Conservation (phyloP, 2,329 filamentous ascomycete genomes). For the Sarocladium oryzae region DNA sequence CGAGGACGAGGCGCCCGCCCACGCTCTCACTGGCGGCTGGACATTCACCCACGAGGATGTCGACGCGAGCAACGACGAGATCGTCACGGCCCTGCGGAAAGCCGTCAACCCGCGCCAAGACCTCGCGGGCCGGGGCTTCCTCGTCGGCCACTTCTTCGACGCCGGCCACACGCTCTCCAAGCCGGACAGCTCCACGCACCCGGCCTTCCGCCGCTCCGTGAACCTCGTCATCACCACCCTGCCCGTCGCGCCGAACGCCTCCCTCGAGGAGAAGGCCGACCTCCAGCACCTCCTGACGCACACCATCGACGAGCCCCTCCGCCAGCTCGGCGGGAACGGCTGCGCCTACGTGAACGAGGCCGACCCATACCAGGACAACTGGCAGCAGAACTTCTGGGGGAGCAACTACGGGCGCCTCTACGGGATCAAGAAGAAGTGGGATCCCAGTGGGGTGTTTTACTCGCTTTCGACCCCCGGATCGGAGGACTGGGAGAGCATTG, state of each 20-base stretch:
- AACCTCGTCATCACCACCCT: conserved; percentile 29
- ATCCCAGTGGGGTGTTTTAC: conserved; percentile 39
- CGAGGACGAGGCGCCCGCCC: conserved; percentile 25
- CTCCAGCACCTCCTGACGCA: conserved; percentile 32
- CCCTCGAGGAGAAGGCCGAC: conserved; percentile 34
- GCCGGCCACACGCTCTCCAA: conserved; percentile 27
- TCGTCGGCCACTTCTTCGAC: conserved; percentile 33
- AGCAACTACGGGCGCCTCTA: conserved; percentile 36
- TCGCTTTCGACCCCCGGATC: background rate
- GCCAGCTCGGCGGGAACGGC: conserved; percentile 21
- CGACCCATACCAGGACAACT: conserved; percentile 36
- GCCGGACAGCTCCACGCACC: conserved; percentile 32
- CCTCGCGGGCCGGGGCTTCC: conserved; percentile 21
- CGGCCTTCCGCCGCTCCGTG: conserved; percentile 28
- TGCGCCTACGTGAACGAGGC: conserved; percentile 45
- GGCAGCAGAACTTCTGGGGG: conserved; percentile 39
- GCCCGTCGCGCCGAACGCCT: conserved; percentile 28
- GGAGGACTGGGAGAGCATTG: conserved; percentile 6
- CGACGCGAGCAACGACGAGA: conserved; percentile 25
- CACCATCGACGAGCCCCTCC: conserved; percentile 28
- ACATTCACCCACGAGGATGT: conserved; percentile 30
- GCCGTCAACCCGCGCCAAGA: conserved; percentile 21
- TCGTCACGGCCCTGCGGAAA: conserved; percentile 29
- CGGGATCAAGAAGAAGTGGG: conserved; percentile 44
- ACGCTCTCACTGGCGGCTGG: conserved; percentile 31